Percentiles rank a stretch among this genome's conserved stretches.
Conservation (phyloP, 257 asterid genomes). For the Paraleonurus japonicus region DNA sequence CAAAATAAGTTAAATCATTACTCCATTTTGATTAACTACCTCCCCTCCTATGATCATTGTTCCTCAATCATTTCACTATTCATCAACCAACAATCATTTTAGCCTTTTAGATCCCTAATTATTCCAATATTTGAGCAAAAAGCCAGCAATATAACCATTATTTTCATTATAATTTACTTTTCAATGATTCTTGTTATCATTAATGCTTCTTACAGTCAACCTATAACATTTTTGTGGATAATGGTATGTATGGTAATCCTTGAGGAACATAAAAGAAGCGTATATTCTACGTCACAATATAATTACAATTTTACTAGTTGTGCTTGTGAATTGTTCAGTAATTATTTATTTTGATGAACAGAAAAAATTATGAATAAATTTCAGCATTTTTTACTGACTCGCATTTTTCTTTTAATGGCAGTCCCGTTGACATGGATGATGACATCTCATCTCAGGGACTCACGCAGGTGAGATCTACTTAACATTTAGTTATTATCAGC, state of each 20-base stretch:
- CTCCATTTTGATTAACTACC: too few relatives aligned
- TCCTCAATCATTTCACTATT: too few relatives aligned
- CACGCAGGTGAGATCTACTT: constrained; percentile 57
- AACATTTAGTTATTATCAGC: constrained; percentile 8
- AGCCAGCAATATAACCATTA: too few relatives aligned
- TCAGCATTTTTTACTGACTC: background rate
- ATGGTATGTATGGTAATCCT: background rate
- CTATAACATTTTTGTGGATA: background rate
- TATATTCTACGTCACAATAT: background rate
- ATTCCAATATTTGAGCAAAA: too few relatives aligned
- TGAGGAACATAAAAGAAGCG: background rate
- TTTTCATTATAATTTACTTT: too few relatives aligned
- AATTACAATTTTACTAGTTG: constrained; percentile 9
- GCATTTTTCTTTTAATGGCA: constrained; percentile 41
- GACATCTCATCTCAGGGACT: constrained; percentile 91
- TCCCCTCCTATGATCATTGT: too few relatives aligned
- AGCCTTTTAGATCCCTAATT: too few relatives aligned
- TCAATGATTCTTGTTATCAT: too few relatives aligned
- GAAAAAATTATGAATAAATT: background rate
- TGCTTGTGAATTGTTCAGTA: background rate
- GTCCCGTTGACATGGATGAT: constrained; percentile 88
- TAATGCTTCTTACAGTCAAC: background rate
- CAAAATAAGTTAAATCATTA: too few relatives aligned
- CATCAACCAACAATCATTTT: too few relatives aligned
- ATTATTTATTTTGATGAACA: constrained; percentile 3